A percentile compares a stretch with the other conserved stretches of the same genome.
These are phyloP conservation scores for Pseudogymnoascus destructans DNA, from an alignment of 2,329 filamentous ascomycete species.

Conservation along the genomic window DNA sequence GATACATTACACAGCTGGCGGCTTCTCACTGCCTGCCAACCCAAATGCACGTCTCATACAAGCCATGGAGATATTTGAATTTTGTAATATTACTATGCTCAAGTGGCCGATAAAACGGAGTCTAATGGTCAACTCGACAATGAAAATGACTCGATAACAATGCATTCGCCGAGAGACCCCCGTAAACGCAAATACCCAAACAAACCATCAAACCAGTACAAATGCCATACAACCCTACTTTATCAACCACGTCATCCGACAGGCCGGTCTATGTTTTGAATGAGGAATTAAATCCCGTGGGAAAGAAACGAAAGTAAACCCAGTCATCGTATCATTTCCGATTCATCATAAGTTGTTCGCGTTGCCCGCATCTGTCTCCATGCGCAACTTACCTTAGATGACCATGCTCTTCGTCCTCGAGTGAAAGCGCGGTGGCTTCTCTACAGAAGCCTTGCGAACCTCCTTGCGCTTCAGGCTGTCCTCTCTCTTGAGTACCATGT, in stretches of 20 bases:
- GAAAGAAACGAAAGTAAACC: slow-evolving; percentile 7
- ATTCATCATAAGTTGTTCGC: slow-evolving; percentile 5
- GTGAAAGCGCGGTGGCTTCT: slow-evolving; percentile 17
- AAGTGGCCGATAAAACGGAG: not conserved
- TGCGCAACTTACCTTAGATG: slow-evolving; percentile 13
- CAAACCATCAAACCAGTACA: slow-evolving; percentile 5
- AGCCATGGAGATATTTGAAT: not conserved
- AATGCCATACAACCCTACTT: slow-evolving; percentile 3
- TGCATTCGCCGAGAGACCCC: not conserved
- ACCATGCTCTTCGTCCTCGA: slow-evolving; percentile 24
- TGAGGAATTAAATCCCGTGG: slow-evolving; percentile 6
- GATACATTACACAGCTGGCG: not conserved
- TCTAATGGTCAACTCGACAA: not conserved
- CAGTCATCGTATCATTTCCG: slow-evolving; percentile 8
- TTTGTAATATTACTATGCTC: not conserved
- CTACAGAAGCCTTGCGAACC: not conserved
- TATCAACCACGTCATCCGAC: slow-evolving; percentile 4
- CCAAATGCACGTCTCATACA: not conserved
- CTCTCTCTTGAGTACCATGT: slow-evolving; percentile 51
- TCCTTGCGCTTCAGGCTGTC: slow-evolving; percentile 24
- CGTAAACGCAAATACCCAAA: not conserved
- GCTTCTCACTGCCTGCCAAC: not conserved
- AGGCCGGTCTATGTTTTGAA: slow-evolving; percentile 4
- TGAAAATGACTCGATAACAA: not conserved
- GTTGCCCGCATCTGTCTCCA: not conserved